Evolutionary conservation across 116 monocot species (phyloP).

Genomic region (Trichopus zeylanicus): DNA sequence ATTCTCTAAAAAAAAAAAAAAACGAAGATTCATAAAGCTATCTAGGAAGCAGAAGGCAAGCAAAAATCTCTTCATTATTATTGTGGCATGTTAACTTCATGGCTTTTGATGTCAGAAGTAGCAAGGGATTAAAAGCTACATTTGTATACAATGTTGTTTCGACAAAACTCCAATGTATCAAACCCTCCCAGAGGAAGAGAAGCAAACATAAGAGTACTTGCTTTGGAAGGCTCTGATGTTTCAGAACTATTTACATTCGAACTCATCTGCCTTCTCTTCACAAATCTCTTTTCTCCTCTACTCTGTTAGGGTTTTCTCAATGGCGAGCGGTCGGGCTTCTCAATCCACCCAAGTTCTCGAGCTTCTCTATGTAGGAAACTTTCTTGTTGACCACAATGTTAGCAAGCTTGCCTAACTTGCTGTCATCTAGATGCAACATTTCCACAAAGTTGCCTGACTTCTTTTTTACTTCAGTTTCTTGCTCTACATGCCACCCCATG

Average conservation of each 20-base stretch:
- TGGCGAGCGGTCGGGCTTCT: constrained; percentile 28
- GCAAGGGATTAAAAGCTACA: background rate
- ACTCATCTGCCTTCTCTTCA: background rate
- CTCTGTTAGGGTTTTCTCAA: background rate
- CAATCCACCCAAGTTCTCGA: constrained; percentile 25
- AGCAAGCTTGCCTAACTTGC: background rate
- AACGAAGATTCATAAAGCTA: too few relatives aligned
- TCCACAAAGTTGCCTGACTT: background rate
- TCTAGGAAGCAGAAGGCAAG: too few relatives aligned
- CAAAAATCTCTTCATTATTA: background rate
- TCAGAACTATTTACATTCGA: background rate
- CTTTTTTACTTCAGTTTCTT: constrained; percentile 10
- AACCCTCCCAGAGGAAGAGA: background rate
- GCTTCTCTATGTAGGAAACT: constrained; percentile 32
- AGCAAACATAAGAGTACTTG: background rate
- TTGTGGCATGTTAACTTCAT: too few relatives aligned
- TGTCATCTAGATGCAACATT: constrained; percentile 12
- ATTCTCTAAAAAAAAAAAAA: too few relatives aligned
- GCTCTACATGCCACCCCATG: constrained; percentile 75
- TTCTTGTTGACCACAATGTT: constrained; percentile 20
- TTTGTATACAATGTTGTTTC: background rate
- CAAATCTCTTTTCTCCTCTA: too few relatives aligned
- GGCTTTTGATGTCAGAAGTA: too few relatives aligned
- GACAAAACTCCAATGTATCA: background rate
- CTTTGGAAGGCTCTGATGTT: too few relatives aligned